These are phyloP conservation scores for Pythium dissotocum DNA, from an alignment of 352 stramenopile species.

Conservation along the genomic window DNA sequence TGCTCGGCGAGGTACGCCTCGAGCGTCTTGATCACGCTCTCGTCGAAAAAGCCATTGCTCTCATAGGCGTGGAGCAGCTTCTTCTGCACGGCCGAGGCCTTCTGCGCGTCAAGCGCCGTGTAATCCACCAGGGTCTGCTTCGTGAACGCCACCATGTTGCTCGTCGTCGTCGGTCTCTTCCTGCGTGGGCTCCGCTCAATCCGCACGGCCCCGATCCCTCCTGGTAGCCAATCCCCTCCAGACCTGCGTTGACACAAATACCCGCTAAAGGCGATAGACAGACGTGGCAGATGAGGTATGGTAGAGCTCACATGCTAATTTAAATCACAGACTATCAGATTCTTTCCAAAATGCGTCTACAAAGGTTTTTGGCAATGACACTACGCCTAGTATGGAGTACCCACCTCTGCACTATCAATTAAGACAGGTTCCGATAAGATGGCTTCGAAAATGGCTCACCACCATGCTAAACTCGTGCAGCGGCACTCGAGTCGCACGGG, in stretches of 20 bases:
- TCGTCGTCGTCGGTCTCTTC: constrained; percentile 11
- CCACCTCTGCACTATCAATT: neutral
- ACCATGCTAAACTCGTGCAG: neutral
- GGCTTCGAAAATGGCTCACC: neutral
- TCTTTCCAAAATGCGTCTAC: too few species aligned
- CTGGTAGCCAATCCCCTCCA: constrained; percentile 34
- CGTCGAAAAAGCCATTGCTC: constrained; percentile 49
- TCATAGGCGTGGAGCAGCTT: constrained; percentile 52
- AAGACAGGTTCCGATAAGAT: constrained; percentile 14
- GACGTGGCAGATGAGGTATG: neutral
- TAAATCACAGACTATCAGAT: too few species aligned
- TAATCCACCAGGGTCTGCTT: constrained; percentile 70
- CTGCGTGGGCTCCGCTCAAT: constrained; percentile 5
- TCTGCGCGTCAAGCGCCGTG: constrained; percentile 39
- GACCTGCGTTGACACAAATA: constrained; percentile 5
- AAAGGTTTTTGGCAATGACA: too few species aligned
- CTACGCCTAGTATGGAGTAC: neutral
- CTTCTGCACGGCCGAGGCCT: constrained; percentile 52
- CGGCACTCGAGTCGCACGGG: neutral
- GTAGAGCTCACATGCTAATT: too few species aligned
- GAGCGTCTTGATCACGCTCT: constrained; percentile 46
- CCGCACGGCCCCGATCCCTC: constrained; percentile 3
- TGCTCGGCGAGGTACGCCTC: constrained; percentile 81
- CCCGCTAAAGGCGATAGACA: neutral
- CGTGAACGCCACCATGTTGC: constrained; percentile 59